Evolutionary conservation across 306 rosid species (phyloP), one percentile per base, ranked within the genome.

Genomic region (Erythrophleum fordii): DNA sequence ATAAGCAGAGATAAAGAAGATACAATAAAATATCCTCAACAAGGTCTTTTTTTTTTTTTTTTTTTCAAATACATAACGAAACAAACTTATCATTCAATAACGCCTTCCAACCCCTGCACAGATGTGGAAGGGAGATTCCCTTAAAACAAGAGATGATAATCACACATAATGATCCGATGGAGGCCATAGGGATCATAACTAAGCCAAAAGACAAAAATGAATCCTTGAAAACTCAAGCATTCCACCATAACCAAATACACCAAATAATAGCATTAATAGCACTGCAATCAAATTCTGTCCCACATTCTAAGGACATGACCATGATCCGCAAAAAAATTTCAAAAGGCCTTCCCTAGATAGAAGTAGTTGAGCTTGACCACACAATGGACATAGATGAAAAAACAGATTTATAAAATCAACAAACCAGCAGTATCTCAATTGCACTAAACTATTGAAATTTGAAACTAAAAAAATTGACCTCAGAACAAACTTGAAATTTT

Each of bases 21-120:
- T 73, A 49, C 65, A 60, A 34, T 62, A 31, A 60, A 69, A 69
- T 37, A 23, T 41, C 49, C 52, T 44, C 26, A 28, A 62, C 74
- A 29, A 53, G 37, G 58, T 64, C 62, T n/a, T n/a, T n/a, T n/a
- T n/a, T n/a, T n/a, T n/a, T n/a, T n/a, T n/a, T n/a, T n/a, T n/a
- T n/a, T n/a, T n/a, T n/a, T n/a, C n/a, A n/a, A n/a, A 28, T 49
- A 49, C 49, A 70, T 52, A 61, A 39, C 52, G 37, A 28, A 61
- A 49, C 58, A 31, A 22, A 61, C 35, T 23, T 22, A 76, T 75
- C 65, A 67, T 73, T 35, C 18, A 39, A 39, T 18, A 18, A 51
- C 22, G 37, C 52, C 35, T 44, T 80, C 20, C 23, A 34, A 56
- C 34, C n/a, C 62, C 41, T 29, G 62, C n/a, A 45, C 26, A 31